Evolutionary conservation across 345 rosid species (phyloP), one percentile per base, ranked within the genome.

Genomic region (Eucalyptus globulus): DNA sequence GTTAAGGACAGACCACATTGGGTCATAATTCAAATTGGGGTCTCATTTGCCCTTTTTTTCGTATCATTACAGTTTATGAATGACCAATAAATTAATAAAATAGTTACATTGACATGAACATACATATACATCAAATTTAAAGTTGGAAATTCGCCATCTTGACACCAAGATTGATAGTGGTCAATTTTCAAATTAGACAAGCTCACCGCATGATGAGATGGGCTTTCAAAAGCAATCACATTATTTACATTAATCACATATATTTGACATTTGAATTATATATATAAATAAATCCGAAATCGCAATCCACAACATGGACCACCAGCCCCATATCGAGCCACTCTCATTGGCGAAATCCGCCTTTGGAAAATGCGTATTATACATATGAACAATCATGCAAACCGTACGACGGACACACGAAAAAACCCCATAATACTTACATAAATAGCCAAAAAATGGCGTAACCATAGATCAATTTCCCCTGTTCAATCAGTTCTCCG

Each of bases 401-500:
- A 40, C 47, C 12, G 15, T 6, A 76, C 15, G 27, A 76, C 27
- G 47, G 7, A 76, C 85, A 76, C 85, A 22, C 85, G 15, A 76
- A 40, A 76, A 4, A 22, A 40, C 8, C 85, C 47, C 9, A 40
- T 21, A 6, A 21, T 21, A 76, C 47, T 76, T 22, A 40, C 9
- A 24, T 76, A 76, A 3, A 21, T 21, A 19, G 81, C 81, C 85
- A 3, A 51, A 49, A 86, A 58, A 86, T 9, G 87, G 60, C 43
- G 24, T 31, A 27, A n/a, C 4, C 43, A n/a, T 34, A 11, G 65
- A 86, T 14, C 2, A 31, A 86, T 86, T 86, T 86, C n/a, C 58
- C 60, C 6, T 22, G 11, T 31, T 86, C 9, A 27, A 50, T 92
- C 56, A 92, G 88, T 91, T 88, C 88, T 91, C 94, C 86, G 87